Evolutionary conservation across 129 eudicot species (phyloP).

Genomic region (Centella asiatica): DNA sequence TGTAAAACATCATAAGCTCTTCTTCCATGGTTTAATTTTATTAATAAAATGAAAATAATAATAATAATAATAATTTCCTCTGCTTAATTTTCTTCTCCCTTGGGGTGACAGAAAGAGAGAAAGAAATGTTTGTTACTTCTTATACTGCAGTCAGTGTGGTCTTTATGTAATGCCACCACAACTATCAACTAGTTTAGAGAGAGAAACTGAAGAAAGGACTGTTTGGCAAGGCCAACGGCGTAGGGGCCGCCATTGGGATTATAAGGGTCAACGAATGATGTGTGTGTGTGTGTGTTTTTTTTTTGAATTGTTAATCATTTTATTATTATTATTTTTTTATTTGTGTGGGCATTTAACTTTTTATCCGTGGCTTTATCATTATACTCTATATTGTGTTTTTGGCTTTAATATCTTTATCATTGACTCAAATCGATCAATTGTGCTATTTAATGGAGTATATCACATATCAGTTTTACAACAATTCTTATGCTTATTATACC

Average conservation of each 20-base stretch:
- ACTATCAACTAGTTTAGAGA: slow-evolving; percentile 31
- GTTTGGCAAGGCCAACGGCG: slow-evolving; percentile 89
- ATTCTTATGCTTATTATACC: too few species aligned
- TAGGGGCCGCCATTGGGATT: slow-evolving; percentile 85
- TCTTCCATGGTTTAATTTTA: slow-evolving; percentile 45
- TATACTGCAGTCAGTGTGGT: slow-evolving; percentile 26
- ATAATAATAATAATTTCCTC: slow-evolving; percentile 5
- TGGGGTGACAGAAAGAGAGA: too few species aligned
- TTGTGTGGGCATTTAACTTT: too few species aligned
- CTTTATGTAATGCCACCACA: slow-evolving; percentile 52
- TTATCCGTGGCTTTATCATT: too few species aligned
- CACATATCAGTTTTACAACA: too few species aligned
- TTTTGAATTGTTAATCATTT: neutral
- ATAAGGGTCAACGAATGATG: slow-evolving; percentile 67
- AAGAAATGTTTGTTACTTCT: slow-evolving; percentile 42
- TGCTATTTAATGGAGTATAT: too few species aligned
- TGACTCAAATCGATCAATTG: too few species aligned
- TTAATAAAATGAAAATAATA: too few species aligned
- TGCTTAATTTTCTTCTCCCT: slow-evolving; percentile 38
- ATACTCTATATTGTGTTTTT: too few species aligned
- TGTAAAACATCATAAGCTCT: slow-evolving; percentile 12
- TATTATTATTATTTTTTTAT: too few species aligned
- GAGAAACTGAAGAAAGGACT: slow-evolving; percentile 32
- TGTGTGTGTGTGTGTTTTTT: slow-evolving; percentile 9
- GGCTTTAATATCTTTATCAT: too few species aligned